Percentiles rank a stretch among this genome's conserved stretches.
Conservation (phyloP, 805 yeast genomes). For the Lipomyces lipofer region DNA sequence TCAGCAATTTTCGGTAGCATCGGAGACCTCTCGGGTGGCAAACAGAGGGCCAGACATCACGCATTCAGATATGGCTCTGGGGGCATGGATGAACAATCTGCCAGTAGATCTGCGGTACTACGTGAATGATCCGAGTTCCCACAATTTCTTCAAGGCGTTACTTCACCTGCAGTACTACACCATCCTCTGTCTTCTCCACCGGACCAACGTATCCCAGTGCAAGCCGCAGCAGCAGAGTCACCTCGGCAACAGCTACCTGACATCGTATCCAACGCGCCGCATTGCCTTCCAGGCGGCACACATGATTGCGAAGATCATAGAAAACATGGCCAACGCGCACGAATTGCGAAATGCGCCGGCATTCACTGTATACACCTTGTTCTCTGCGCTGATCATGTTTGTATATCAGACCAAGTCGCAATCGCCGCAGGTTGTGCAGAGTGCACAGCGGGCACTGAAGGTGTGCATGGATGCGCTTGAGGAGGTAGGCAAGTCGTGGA, state of each 20-base stretch:
- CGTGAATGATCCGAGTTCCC: conserved; percentile 55
- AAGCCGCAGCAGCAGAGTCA: conserved; percentile 27
- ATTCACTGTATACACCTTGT: conserved; percentile 57
- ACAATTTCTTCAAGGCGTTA: conserved; percentile 57
- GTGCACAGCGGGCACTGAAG: conserved; percentile 42
- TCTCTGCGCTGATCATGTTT: conserved; percentile 67
- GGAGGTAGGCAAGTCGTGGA: conserved; percentile 52
- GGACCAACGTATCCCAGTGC: conserved; percentile 57
- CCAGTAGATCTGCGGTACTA: conserved; percentile 64
- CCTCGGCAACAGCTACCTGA: conserved; percentile 14
- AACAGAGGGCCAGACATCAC: conserved; percentile 52
- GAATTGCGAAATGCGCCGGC: conserved; percentile 58
- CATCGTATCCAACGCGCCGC: conserved; percentile 69
- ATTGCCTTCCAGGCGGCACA: conserved; percentile 80
- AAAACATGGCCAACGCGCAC: conserved; percentile 52
- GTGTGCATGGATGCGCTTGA: conserved; percentile 42
- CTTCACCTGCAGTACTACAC: conserved; percentile 71
- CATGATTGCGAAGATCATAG: conserved; percentile 65
- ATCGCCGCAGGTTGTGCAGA: conserved; percentile 41
- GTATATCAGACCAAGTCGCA: conserved; percentile 61
- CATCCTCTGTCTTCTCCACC: conserved; percentile 66
- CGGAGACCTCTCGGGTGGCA: conserved; percentile 50
- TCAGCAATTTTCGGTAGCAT: conserved; percentile 70
- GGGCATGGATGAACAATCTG: conserved; percentile 68
- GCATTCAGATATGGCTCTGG: conserved; percentile 74